Evolutionary conservation across 1,284 basidiomycete species (phyloP).

Genomic region (Peniophora sp.): DNA sequence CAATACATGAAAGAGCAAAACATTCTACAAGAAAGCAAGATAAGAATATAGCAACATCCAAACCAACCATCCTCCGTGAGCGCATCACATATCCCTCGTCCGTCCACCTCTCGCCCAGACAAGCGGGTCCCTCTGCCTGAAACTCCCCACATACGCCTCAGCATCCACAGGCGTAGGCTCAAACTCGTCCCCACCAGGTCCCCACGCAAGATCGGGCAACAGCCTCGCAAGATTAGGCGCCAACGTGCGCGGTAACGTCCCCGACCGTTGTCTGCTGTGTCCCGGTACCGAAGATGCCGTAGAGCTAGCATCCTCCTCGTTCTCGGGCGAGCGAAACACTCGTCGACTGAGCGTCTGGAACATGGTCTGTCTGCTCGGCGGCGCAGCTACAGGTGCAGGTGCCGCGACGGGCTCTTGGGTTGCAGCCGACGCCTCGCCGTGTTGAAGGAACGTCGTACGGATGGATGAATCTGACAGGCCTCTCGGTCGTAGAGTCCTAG

Average conservation of each 20-base stretch:
- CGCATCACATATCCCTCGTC: neutral
- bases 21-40: too few relatives aligned
- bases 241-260: conserved; percentile 1
- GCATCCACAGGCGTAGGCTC: conserved; percentile 4
- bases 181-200: conserved; percentile 12
- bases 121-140: conserved; percentile 4
- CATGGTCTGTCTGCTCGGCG: conserved; percentile 33
- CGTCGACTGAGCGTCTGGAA: conserved; percentile 43
- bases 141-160: conserved; percentile 8
- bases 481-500: conserved; percentile 54
- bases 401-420: neutral
- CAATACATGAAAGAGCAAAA: conserved; percentile 20
- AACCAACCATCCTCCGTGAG: neutral
- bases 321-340: conserved; percentile 21
- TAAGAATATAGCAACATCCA: neutral
- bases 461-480: conserved; percentile 89
- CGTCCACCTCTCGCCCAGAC: neutral
- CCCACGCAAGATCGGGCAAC: conserved; percentile 20
- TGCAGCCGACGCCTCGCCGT: conserved; percentile 29
- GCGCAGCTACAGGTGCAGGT: conserved; percentile 4
- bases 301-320: conserved; percentile 10
- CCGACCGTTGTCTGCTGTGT: neutral
- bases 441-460: conserved; percentile 68
- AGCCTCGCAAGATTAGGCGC: conserved; percentile 11
- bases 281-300: conserved; percentile 1